A percentile compares a stretch with the other conserved stretches of the same genome.
Evolutionary conservation across 257 asterid species (phyloP).

Genomic region (Rubia yunnanensis): DNA sequence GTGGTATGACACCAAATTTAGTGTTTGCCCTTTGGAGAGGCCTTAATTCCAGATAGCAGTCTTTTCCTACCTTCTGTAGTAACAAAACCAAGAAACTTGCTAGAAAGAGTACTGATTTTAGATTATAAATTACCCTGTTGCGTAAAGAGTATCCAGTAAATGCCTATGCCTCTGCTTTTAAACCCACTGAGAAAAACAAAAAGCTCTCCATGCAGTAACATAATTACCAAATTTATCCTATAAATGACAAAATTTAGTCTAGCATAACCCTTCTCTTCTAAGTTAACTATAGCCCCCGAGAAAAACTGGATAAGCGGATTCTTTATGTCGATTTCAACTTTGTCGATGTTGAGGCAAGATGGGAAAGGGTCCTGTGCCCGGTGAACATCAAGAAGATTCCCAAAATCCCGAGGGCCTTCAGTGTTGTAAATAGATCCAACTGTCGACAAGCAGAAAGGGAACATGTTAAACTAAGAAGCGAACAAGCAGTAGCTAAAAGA

Average conservation of each 20-base stretch:
- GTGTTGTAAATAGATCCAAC: slow-evolving; percentile 70
- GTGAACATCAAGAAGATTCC: slow-evolving; percentile 80
- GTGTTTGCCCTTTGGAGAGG: too few relatives aligned
- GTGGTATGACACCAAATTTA: too few relatives aligned
- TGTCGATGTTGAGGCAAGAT: slow-evolving; percentile 71
- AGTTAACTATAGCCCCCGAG: slow-evolving; percentile 10
- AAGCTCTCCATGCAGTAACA: slow-evolving; percentile 19
- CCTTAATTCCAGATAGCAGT: too few relatives aligned
- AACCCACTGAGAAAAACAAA: neutral
- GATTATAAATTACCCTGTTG: neutral
- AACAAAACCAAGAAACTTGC: too few relatives aligned
- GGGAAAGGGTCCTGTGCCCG: slow-evolving; percentile 86
- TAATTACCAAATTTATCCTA: slow-evolving; percentile 16
- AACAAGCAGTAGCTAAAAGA: neutral
- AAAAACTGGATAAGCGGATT: slow-evolving; percentile 7
- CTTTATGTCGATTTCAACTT: slow-evolving; percentile 76
- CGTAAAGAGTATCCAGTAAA: neutral
- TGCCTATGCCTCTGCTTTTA: neutral
- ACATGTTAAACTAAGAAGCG: neutral
- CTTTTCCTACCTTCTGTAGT: too few relatives aligned
- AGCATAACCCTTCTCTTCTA: slow-evolving; percentile 11
- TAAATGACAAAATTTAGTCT: slow-evolving; percentile 20
- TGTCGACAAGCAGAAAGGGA: neutral
- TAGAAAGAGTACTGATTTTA: neutral
- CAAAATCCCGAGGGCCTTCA: slow-evolving; percentile 77